Evolutionary conservation across 192 early-diverging fungal species (phyloP).

Genomic region (Coemansia sp.): DNA sequence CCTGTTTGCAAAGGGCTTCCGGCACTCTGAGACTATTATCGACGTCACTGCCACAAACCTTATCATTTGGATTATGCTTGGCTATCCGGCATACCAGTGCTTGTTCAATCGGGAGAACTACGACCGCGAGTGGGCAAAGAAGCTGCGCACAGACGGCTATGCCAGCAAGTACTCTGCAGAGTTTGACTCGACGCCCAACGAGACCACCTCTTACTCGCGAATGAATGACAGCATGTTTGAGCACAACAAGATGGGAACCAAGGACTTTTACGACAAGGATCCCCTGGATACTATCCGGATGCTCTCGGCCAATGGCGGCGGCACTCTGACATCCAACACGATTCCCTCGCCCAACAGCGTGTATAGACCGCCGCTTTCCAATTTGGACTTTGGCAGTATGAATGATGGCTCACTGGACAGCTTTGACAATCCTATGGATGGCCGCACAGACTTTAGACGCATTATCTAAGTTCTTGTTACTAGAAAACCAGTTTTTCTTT

Average conservation of each 20-base stretch:
- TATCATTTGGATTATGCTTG: slow-evolving; percentile 30
- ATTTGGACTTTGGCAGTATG: slow-evolving; percentile 8
- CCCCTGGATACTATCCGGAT: slow-evolving; percentile 20
- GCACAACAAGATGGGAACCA: slow-evolving; percentile 11
- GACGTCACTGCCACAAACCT: slow-evolving; percentile 11
- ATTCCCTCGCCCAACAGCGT: not conserved
- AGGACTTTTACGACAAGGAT: slow-evolving; percentile 12
- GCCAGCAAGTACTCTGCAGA: slow-evolving; percentile 16
- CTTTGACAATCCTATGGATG: slow-evolving; percentile 7
- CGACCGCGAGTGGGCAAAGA: slow-evolving; percentile 25
- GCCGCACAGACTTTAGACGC: not conserved
- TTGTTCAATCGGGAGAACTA: slow-evolving; percentile 19
- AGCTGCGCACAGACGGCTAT: slow-evolving; percentile 24
- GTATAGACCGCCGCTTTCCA: slow-evolving; percentile 7
- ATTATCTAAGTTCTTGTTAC: slow-evolving; percentile 13
- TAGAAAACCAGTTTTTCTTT: not conserved
- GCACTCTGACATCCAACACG: slow-evolving; percentile 2
- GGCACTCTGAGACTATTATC: slow-evolving; percentile 17
- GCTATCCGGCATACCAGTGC: slow-evolving; percentile 21
- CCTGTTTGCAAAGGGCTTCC: slow-evolving; percentile 14
- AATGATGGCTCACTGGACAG: slow-evolving; percentile 7
- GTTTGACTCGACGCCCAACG: not conserved
- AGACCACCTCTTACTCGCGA: slow-evolving; percentile 14
- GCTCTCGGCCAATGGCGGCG: slow-evolving; percentile 15
- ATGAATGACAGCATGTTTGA: slow-evolving; percentile 11